Evolutionary conservation across 1,284 basidiomycete species (phyloP).

Genomic region (Laetiporus sulphureus): DNA sequence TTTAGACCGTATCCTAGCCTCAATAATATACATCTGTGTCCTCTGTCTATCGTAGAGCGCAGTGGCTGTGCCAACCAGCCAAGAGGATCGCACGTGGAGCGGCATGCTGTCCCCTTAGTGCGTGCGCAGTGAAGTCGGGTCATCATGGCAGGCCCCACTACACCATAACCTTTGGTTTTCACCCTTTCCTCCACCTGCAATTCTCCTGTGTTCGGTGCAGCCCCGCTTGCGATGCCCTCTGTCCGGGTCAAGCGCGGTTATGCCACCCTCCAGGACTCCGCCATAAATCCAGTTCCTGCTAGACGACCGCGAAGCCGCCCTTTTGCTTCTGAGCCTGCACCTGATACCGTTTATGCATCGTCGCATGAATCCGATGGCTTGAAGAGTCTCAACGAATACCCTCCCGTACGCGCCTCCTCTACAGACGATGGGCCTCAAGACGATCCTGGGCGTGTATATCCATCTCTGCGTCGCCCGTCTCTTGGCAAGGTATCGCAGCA

Average conservation of each 20-base stretch:
- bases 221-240: constrained; percentile 47
- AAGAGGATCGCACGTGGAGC: too few relatives aligned
- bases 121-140: too few relatives aligned
- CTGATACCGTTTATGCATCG: constrained; percentile 3
- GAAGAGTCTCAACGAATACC: background rate
- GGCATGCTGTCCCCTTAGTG: too few relatives aligned
- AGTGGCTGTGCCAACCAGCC: too few relatives aligned
- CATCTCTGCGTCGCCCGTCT: constrained; percentile 9
- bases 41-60: too few relatives aligned
- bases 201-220: background rate
- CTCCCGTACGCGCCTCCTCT: background rate
- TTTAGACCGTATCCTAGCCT: too few relatives aligned
- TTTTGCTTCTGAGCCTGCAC: constrained; percentile 7
- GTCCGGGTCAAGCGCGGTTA: constrained; percentile 48
- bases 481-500: constrained; percentile 23
- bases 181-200: background rate
- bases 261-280: constrained; percentile 29
- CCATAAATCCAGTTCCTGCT: background rate
- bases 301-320: constrained; percentile 17
- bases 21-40: too few relatives aligned
- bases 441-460: background rate
- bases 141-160: too few relatives aligned
- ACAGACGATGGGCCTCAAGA: background rate
- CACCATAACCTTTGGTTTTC: too few relatives aligned
- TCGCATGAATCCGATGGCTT: background rate